Conservation (phyloP, 2,329 filamentous ascomycete genomes). For the Microsporum audouinii region DNA sequence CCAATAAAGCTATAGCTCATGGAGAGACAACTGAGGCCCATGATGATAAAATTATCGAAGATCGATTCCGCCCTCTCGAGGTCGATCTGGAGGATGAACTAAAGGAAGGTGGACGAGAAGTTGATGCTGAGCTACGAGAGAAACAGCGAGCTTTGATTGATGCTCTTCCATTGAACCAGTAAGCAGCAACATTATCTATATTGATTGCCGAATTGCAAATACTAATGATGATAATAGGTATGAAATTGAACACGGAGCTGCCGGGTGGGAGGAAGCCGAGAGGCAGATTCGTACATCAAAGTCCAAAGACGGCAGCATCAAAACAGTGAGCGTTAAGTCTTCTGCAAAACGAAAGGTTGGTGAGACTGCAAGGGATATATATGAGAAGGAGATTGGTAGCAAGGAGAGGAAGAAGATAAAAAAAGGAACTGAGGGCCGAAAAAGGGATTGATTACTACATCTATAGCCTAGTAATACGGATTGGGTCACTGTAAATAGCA, state of each 20-base stretch:
- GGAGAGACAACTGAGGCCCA: conserved; percentile 48
- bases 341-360: conserved; percentile 61
- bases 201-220: background rate
- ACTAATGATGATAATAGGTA: conserved; percentile 26
- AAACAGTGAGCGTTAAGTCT: conserved; percentile 67
- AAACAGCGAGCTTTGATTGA: conserved; percentile 84
- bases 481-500: background rate
- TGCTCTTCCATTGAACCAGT: conserved; percentile 77
- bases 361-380: conserved; percentile 41
- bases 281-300: conserved; percentile 53
- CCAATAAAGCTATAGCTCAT: conserved; percentile 30
- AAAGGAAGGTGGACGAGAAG: conserved; percentile 68
- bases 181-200: conserved; percentile 30
- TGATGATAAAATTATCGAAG: conserved; percentile 56
- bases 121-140: conserved; percentile 57
- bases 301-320: conserved; percentile 39
- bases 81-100: conserved; percentile 68
- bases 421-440: conserved; percentile 33
- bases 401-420: conserved; percentile 36
- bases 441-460: conserved; percentile 15
- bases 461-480: background rate
- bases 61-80: conserved; percentile 59
- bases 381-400: conserved; percentile 32
- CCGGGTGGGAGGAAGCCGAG: conserved; percentile 53
- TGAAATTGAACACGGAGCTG: conserved; percentile 37